Conservation (phyloP, 2,329 filamentous ascomycete species). For the Paecilomyces fulvus region DNA sequence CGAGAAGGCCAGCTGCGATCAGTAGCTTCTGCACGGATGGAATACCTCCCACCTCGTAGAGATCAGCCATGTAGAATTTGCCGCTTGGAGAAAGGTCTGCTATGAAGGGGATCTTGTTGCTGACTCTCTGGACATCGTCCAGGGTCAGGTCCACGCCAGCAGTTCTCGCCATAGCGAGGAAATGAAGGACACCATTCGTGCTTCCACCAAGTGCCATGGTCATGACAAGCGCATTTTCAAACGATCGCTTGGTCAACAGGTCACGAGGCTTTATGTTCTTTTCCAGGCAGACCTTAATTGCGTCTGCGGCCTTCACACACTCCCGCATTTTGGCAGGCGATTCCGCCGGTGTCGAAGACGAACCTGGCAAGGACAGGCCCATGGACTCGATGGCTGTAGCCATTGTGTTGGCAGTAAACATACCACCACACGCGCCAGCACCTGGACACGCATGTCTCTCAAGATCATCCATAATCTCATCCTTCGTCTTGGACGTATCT, state of each 20-base stretch:
- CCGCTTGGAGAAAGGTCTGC: slow-evolving; percentile 79
- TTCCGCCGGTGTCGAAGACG: slow-evolving; percentile 71
- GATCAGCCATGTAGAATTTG: slow-evolving; percentile 78
- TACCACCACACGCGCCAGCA: slow-evolving; percentile 75
- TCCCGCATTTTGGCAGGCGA: slow-evolving; percentile 80
- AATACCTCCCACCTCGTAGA: slow-evolving; percentile 78
- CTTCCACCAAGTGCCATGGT: slow-evolving; percentile 89
- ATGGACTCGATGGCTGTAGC: slow-evolving; percentile 84
- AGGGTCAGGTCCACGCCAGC: slow-evolving; percentile 69
- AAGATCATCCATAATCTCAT: slow-evolving; percentile 77
- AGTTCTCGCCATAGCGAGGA: slow-evolving; percentile 82
- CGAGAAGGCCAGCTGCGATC: slow-evolving; percentile 64
- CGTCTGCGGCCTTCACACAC: slow-evolving; percentile 70
- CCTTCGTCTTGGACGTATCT: slow-evolving; percentile 56
- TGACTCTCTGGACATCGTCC: slow-evolving; percentile 74
- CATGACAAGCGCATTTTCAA: slow-evolving; percentile 82
- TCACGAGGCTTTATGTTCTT: slow-evolving; percentile 73
- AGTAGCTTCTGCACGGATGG: slow-evolving; percentile 80
- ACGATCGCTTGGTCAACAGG: slow-evolving; percentile 68
- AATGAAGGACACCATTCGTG: slow-evolving; percentile 82
- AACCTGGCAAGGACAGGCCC: slow-evolving; percentile 73
- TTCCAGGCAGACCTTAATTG: slow-evolving; percentile 72
- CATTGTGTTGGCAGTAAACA: slow-evolving; percentile 96
- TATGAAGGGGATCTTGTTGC: slow-evolving; percentile 75
- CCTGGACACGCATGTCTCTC: slow-evolving; percentile 70